phyloP scores from a whole-genome alignment of 441 rosid species.

The Dalechampia spathulata region DNA sequence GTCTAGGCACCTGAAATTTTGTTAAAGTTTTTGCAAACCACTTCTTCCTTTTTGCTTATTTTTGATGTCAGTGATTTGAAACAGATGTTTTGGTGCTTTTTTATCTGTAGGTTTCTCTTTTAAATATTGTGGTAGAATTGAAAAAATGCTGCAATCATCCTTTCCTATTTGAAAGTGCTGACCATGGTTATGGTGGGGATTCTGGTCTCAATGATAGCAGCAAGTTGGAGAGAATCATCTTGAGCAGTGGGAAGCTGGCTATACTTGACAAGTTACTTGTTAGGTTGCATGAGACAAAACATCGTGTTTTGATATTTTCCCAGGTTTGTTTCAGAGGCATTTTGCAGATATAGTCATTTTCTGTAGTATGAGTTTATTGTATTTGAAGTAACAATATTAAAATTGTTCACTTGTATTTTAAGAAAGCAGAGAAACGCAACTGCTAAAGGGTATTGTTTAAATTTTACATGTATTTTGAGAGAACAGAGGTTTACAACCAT shows the following conservation, averaged over 20 bases:
- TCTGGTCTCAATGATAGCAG: constrained; percentile 50
- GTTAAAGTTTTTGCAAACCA: neutral
- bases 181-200: constrained; percentile 98
- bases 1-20: neutral
- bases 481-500: too few species aligned
- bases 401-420: too few species aligned
- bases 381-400: too few species aligned
- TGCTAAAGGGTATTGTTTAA: too few species aligned
- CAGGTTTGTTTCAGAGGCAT: constrained; percentile 54
- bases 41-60: neutral
- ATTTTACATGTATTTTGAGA: too few species aligned
- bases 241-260: constrained; percentile 98
- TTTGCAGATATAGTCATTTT: neutral
- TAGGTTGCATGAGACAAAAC: constrained; percentile 92
- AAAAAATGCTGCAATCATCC: constrained; percentile 99
- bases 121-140: constrained; percentile 98
- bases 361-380: constrained; percentile 1
- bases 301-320: constrained; percentile 93
- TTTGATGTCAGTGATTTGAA: neutral
- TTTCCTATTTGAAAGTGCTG: constrained; percentile 99
- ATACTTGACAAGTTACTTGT: constrained; percentile 96
- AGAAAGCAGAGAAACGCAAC: too few species aligned
- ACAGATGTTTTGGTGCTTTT: constrained; percentile 18
- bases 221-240: constrained; percentile 86
- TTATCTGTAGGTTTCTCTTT: constrained; percentile 78